Base-by-base conservation (phyloP, 352 stramenopile species). In the Pythium vanterpoolii region DNA sequence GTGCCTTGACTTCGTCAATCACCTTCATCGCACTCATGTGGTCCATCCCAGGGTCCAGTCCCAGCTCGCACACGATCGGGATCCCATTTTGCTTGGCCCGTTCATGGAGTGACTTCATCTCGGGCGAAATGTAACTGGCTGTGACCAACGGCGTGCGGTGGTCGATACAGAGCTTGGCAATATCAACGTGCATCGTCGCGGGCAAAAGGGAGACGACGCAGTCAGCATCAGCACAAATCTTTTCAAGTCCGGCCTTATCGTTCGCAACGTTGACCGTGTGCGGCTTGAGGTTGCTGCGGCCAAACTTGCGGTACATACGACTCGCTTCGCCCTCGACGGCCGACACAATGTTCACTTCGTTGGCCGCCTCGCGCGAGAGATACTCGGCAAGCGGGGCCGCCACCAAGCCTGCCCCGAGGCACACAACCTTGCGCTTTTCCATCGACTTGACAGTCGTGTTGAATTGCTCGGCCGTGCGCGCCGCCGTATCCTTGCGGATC, bases 21-120 rank as follows among this genome's bases (percentile, higher is more conserved):
- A 98, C 91, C 64, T 96, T 96, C 93, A 98, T 98, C 3, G 96
- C 95, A 66, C 86, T 97, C 89, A 98, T 98, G 71, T 98, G 95
- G 59, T 98, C 94, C 74, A 99, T 97, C 19, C 95, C 96, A 31
- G 95, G 96, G 66, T 99, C 96, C 14, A 99, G 68, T 13, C 96
- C 96, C 43, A 98, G 80, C 72, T 99, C 96, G 70, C 97, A 98
- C 13, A 99, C 71, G 39, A 99, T 97, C 23, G 83, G 80, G 40
- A 98, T 89, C 10, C 90, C 92, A 21, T 77, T 80, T 30, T 68
- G 72, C 57, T 81, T 83, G 19, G 81, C 90, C 21, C 84, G 80
- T 16, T 79, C 65, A 47, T 97, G 55, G 13, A 98, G 58, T 19
- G 71, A 45, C 46, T 84, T 82, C 87, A 99, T 98, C 60, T 98